Evolutionary conservation across 2,329 filamentous ascomycete genomes (phyloP).

Genomic region (Raffaelea albimanens): DNA sequence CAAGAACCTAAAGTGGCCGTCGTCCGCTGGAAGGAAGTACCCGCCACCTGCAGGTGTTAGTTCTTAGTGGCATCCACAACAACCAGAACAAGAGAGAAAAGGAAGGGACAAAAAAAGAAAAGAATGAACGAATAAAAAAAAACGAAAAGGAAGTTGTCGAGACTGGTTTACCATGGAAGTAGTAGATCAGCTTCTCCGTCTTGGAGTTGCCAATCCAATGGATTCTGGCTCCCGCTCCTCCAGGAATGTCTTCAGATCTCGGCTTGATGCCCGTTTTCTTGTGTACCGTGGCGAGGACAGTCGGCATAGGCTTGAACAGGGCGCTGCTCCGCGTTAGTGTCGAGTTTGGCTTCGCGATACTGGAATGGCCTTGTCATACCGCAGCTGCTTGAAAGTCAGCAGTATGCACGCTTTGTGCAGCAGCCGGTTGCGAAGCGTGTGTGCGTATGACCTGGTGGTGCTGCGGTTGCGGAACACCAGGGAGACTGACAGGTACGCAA

Average conservation of each 20-base stretch:
- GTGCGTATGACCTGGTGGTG: not conserved
- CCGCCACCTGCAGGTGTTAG: not conserved
- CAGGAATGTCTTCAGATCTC: not conserved
- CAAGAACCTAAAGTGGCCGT: not conserved
- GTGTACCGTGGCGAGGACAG: not conserved
- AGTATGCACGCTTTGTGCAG: not conserved
- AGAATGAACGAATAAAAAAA: not conserved
- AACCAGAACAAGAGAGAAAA: too few species aligned
- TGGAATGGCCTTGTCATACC: not conserved
- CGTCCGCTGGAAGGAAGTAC: not conserved
- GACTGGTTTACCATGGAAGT: not conserved
- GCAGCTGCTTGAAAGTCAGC: not conserved
- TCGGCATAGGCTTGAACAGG: not conserved
- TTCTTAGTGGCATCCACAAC: too few species aligned
- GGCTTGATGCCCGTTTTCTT: not conserved
- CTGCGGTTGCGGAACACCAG: not conserved
- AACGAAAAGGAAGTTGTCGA: not conserved
- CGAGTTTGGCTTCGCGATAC: not conserved
- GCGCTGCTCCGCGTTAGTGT: not conserved
- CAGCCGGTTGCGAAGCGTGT: not conserved
- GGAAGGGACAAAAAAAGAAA: too few species aligned
- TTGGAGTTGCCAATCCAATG: not conserved
- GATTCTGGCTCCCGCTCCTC: not conserved
- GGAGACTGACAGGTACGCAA: not conserved
- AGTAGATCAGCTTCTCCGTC: not conserved